Evolutionary conservation across 441 rosid species (phyloP).

Genomic region (Gossypium trilobum): DNA sequence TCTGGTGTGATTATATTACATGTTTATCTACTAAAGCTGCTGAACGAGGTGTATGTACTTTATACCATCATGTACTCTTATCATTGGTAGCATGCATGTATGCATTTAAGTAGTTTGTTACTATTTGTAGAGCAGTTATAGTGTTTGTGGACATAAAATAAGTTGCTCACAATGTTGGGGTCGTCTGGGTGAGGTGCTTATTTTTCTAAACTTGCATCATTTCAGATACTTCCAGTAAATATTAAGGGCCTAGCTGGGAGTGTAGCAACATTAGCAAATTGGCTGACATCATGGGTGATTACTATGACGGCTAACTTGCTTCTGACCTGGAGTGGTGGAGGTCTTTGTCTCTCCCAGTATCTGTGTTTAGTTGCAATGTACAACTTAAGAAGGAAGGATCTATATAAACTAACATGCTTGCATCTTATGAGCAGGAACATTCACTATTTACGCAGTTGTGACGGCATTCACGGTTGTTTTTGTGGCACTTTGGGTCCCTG

Average conservation of each 20-base stretch:
- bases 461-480: slow-evolving; percentile 44
- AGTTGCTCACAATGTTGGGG: not conserved
- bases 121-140: not conserved
- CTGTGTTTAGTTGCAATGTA: not conserved
- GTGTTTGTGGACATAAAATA: not conserved
- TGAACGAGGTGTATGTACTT: not conserved
- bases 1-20: not conserved
- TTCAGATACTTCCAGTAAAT: slow-evolving; percentile 62
- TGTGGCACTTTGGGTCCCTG: slow-evolving; percentile 54
- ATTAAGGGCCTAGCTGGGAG: slow-evolving; percentile 71
- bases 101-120: not conserved
- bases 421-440: slow-evolving; percentile 41
- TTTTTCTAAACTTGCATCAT: not conserved
- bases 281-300: slow-evolving; percentile 39
- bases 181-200: not conserved
- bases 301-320: slow-evolving; percentile 71
- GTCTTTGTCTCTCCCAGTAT: slow-evolving; percentile 21
- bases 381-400: not conserved
- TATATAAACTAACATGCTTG: not conserved
- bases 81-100: not conserved
- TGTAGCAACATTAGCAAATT: slow-evolving; percentile 50
- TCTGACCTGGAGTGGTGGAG: slow-evolving; percentile 60
- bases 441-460: slow-evolving; percentile 37
- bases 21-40: not conserved
- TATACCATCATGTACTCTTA: not conserved